Conservation (phyloP, 768 basidiomycete species). For the Hericium rajendrae region DNA sequence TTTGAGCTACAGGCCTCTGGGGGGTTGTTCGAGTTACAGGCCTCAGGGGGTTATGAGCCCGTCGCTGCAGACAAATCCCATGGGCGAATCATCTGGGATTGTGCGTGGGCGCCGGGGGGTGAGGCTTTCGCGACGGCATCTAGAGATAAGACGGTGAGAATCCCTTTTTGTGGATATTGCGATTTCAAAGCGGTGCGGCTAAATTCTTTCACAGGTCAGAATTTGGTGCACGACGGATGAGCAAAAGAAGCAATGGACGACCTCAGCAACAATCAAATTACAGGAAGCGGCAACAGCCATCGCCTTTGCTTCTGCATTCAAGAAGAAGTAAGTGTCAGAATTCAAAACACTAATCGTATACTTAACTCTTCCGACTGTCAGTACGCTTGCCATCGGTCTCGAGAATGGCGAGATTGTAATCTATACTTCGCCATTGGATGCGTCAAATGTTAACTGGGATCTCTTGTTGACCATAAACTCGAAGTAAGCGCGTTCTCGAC, state of each 20-base stretch:
- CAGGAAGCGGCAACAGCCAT: constrained; percentile 79
- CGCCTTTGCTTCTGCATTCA: constrained; percentile 39
- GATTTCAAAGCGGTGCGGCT: no score
- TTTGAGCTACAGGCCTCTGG: constrained; percentile 46
- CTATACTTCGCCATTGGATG: constrained; percentile 32
- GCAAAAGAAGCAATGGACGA: constrained; percentile 38
- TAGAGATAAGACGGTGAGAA: constrained; percentile 80
- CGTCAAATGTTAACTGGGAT: constrained; percentile 34
- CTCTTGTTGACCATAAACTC: constrained; percentile 35
- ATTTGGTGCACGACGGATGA: constrained; percentile 52
- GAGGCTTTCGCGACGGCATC: constrained; percentile 87
- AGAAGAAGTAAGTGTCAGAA: constrained; percentile 29
- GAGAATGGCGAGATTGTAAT: constrained; percentile 73
- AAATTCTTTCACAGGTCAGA: constrained; percentile 49
- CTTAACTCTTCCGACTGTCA: no score
- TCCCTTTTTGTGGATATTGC: not conserved
- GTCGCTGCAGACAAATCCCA: constrained; percentile 75
- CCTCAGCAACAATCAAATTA: constrained; percentile 53
- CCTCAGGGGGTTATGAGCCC: constrained; percentile 38
- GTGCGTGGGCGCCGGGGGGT: constrained; percentile 72
- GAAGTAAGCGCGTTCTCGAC: constrained; percentile 31
- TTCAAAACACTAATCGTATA: no score
- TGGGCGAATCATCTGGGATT: constrained; percentile 92
- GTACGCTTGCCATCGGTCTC: constrained; percentile 66
- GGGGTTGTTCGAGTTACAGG: constrained; percentile 56